These are phyloP conservation scores for Cydonia oblonga DNA, from an alignment of 331 rosid genomes.

Conservation along the genomic window DNA sequence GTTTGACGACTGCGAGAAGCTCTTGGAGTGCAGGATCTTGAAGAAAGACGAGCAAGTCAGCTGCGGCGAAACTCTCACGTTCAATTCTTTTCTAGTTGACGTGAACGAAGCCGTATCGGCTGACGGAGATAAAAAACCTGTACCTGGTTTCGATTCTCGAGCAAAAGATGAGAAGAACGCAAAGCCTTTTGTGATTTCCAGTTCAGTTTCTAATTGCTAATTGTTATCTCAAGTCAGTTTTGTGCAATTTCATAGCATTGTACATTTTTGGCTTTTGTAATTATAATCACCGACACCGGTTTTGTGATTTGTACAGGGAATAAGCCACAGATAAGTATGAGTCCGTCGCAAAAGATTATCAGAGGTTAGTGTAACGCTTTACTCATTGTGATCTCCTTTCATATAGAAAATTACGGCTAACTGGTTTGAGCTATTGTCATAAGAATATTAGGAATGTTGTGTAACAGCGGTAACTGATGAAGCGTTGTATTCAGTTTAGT, in stretches of 20 bases:
- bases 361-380: constrained; percentile 29
- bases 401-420: neutral
- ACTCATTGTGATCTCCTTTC: neutral
- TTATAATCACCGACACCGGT: neutral
- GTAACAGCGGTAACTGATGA: no score
- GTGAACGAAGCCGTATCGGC: constrained; percentile 20
- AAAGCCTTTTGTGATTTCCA: neutral
- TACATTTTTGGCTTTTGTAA: neutral
- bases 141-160: constrained; percentile 21
- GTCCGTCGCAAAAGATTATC: constrained; percentile 74
- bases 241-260: neutral
- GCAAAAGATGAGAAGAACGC: constrained; percentile 10
- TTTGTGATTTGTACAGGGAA: constrained; percentile 10
- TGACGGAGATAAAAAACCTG: constrained; percentile 28
- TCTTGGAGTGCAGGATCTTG: constrained; percentile 57
- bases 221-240: neutral
- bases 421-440: neutral
- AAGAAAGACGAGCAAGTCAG: constrained; percentile 49
- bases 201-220: neutral
- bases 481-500: no score
- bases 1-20: constrained; percentile 55
- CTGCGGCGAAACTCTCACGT: constrained; percentile 40
- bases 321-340: constrained; percentile 25
- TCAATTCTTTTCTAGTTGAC: constrained; percentile 34
- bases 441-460: no score